Evolutionary conservation across 2,329 filamentous ascomycete species (phyloP), one percentile per base, ranked within the genome.

Genomic region (Aspergillus luchuensis): DNA sequence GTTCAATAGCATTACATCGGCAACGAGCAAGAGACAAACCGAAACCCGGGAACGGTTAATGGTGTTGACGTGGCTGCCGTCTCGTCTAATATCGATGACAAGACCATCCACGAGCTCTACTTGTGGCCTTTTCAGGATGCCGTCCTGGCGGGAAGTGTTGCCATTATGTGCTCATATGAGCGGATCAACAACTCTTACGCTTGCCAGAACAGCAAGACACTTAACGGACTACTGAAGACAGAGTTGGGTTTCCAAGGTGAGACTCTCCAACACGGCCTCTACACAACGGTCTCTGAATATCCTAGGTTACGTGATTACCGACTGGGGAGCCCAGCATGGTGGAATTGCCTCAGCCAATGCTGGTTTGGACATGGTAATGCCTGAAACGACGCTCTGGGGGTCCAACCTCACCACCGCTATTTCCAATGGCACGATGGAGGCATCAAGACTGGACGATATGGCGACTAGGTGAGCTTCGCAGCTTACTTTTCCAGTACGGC

Each of bases 261-360:
- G 53, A 6, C 0, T 10, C 5, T n/a, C 15, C 7, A 0, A 11
- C 52, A 2, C 1, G 1, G 11, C 33, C 10, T 2, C 2, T 2
- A 49, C 17, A 7, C 15, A 23, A 55, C n/a, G 15, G n/a, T 8
- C 19, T 2, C 25, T 56, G 1, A 56, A 23, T 3, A 4, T 33
- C 15, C 13, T 91, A 73, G 91, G 91, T 0, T 92, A 91, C 68
- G 84, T 94, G 56, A 87, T 91, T 82, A 87, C 85, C 15, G 91
- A 96, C 72, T 95, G 91, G 90, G 80, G 83, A 66, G 91, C 89
- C 4, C 89, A 92, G 68, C 89, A 94, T 70, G 80, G 85, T 4
- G 70, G 69, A 0, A 67, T 69, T 11, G 67, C 64, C 1, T 43
- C 49, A 6, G 67, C 68, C 0, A 68, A 68, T 53, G 70, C 70